Evolutionary conservation across 768 basidiomycete genomes (phyloP).

Genomic region (Tremella fuciformis): DNA sequence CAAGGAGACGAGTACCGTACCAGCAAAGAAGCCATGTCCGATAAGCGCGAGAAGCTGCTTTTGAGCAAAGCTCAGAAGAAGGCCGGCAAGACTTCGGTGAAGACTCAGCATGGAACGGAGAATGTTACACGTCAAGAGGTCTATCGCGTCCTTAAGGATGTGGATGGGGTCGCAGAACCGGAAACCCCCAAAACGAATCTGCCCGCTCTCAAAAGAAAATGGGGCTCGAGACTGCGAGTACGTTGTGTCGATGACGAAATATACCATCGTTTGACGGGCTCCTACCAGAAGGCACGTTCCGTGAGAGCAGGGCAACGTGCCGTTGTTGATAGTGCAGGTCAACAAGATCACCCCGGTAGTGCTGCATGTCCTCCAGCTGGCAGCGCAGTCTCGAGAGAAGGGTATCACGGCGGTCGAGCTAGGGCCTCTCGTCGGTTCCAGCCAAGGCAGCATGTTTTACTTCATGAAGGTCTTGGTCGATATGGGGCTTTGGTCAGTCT

Average conservation of each 20-base stretch:
- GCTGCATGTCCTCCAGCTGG: conserved; percentile 36
- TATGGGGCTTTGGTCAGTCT: conserved; percentile 32
- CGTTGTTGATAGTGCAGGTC: background rate
- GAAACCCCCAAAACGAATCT: conserved; percentile 20
- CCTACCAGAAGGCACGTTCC: conserved; percentile 34
- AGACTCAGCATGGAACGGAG: background rate
- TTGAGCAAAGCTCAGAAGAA: conserved; percentile 9
- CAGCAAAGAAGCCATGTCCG: conserved; percentile 27
- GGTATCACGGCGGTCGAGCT: conserved; percentile 45
- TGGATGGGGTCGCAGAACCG: conserved; percentile 16
- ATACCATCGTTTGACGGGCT: conserved; percentile 39
- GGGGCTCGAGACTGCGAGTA: conserved; percentile 38
- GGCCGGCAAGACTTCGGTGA: conserved; percentile 1
- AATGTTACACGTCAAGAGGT: background rate
- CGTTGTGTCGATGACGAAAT: conserved; percentile 40
- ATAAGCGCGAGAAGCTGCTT: conserved; percentile 10
- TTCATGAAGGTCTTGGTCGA: conserved; percentile 37
- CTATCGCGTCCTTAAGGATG: conserved; percentile 5
- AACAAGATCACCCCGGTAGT: conserved; percentile 28
- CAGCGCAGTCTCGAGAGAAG: conserved; percentile 36
- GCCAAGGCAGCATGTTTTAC: conserved; percentile 41
- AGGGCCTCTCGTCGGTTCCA: conserved; percentile 37
- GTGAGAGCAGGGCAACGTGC: background rate
- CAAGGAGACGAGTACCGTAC: conserved; percentile 33
- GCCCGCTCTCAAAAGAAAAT: conserved; percentile 22